Evolutionary conservation across 148 eudicot species (phyloP).

Genomic region (Simmondsia chinensis): DNA sequence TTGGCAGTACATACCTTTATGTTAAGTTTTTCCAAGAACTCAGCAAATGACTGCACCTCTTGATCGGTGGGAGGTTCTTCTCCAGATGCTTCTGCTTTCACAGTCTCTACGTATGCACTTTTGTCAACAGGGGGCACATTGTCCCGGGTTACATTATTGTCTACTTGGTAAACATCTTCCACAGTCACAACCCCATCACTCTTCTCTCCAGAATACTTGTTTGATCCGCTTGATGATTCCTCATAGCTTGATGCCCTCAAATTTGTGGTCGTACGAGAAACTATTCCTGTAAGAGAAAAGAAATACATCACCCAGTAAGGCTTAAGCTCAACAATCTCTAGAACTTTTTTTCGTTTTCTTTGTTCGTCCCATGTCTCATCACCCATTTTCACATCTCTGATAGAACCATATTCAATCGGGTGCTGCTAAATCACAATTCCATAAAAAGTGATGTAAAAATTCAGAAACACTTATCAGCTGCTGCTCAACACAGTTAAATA

Average conservation of each 20-base stretch:
- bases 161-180: conserved; percentile 14
- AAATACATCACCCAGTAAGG: no score
- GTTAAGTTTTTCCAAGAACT: conserved; percentile 35
- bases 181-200: conserved; percentile 11
- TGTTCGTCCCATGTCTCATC: no score
- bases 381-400: no score
- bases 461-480: no score
- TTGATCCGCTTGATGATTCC: conserved; percentile 22
- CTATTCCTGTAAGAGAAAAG: conserved; percentile 23
- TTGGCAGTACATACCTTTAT: conserved; percentile 31
- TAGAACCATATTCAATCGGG: no score
- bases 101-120: conserved; percentile 13
- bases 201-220: conserved; percentile 18
- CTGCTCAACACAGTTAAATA: no score
- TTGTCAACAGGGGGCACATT: conserved; percentile 12
- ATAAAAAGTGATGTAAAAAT: no score
- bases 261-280: conserved; percentile 9
- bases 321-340: no score
- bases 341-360: no score
- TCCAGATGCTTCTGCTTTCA: conserved; percentile 5
- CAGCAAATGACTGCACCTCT: conserved; percentile 18
- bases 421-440: no score
- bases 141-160: background rate
- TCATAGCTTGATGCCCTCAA: conserved; percentile 35
- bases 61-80: conserved; percentile 21